Percentiles rank a stretch among this genome's conserved stretches.
Evolutionary conservation across 2,329 filamentous ascomycete species (phyloP).

Genomic region (Fusarium devonianum): DNA sequence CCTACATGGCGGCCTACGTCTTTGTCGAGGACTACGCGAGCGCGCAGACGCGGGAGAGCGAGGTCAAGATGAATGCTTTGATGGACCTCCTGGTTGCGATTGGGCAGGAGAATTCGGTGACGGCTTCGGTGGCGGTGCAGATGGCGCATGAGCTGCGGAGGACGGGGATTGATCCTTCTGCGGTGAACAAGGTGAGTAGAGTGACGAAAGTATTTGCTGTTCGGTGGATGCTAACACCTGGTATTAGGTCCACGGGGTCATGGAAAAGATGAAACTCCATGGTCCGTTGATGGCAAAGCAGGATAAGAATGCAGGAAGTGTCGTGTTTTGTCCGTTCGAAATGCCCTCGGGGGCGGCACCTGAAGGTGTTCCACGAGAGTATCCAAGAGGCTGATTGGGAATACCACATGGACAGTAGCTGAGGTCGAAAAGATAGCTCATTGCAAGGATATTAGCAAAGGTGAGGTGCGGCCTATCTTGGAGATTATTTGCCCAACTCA

Average conservation of each 20-base stretch:
- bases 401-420: neutral
- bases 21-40: constrained; percentile 75
- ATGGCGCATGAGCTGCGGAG: constrained; percentile 69
- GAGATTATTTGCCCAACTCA: no score
- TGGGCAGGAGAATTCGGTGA: constrained; percentile 69
- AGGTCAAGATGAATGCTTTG: constrained; percentile 70
- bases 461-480: no score
- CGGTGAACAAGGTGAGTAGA: constrained; percentile 35
- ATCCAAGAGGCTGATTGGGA: constrained; percentile 11
- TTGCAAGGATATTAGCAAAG: no score
- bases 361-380: constrained; percentile 21
- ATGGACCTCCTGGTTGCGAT: constrained; percentile 71
- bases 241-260: constrained; percentile 23
- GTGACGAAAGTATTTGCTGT: no score
- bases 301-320: constrained; percentile 18
- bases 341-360: constrained; percentile 5
- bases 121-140: constrained; percentile 74
- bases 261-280: constrained; percentile 19
- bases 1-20: constrained; percentile 74
- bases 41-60: constrained; percentile 56
- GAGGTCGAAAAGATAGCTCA: neutral
- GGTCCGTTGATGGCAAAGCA: constrained; percentile 30
- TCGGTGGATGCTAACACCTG: neutral
- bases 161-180: constrained; percentile 37
- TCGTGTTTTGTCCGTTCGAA: constrained; percentile 38